Conservation (phyloP, 1,139 yeast genomes). For the Yamadazyma kanchanaburiensis region DNA sequence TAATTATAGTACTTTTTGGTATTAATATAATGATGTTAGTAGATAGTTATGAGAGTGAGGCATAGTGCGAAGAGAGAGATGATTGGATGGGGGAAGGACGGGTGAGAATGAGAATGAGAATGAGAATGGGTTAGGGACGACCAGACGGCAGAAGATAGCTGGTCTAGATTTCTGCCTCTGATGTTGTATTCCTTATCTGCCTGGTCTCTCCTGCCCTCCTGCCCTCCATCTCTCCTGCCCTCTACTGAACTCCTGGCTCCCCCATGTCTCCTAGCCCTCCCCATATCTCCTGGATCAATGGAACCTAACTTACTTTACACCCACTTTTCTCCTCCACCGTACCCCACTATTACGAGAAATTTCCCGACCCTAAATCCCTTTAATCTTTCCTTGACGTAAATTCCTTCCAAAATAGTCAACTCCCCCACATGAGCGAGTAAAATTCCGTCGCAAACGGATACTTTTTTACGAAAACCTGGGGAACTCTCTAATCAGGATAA, state of each 20-base stretch:
- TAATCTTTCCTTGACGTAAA: neutral
- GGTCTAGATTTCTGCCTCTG: no score
- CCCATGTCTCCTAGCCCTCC: neutral
- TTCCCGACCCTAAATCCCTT: neutral
- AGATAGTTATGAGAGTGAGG: conserved; percentile 22
- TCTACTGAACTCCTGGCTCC: neutral
- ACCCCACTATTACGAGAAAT: neutral
- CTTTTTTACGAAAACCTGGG: conserved; percentile 5
- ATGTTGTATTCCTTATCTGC: neutral
- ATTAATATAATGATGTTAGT: conserved; percentile 42
- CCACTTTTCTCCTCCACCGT: conserved; percentile 1
- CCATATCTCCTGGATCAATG: neutral
- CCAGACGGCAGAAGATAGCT: no score
- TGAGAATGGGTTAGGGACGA: neutral
- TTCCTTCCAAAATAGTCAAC: no score
- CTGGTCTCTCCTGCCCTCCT: neutral
- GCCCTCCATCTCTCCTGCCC: neutral
- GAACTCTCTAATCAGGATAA: no score
- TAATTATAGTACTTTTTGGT: conserved; percentile 41
- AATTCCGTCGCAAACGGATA: conserved; percentile 1
- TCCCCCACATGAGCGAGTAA: conserved; percentile 4
- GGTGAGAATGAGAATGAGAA: neutral
- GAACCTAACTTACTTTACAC: neutral
- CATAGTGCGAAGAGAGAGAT: no score
- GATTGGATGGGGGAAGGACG: neutral